Base-by-base conservation (phyloP, 805 yeast genomes). In the Kregervanrija fluxuum region DNA sequence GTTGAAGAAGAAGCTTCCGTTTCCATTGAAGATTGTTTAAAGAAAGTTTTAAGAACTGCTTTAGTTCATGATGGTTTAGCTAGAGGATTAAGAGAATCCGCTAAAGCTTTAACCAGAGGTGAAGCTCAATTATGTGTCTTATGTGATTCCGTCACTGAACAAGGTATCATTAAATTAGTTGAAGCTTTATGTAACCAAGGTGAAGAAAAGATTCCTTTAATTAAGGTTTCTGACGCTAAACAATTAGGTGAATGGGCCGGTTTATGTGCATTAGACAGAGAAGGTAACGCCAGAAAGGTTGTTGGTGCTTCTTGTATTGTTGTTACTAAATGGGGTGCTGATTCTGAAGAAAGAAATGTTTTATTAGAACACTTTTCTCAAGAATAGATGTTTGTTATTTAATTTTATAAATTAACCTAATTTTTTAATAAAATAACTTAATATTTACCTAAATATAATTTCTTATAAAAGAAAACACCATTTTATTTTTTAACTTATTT, bases 181-280 rank as follows among this genome's bases (percentile, higher is more conserved):
- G 98, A 93, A 85, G 98, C 97, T 78, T 84, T 93, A 69, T 91
- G 98, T 81, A 87, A 90, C 80, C 95, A 88, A 77, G 88, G 95
- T 68, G 95, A 87, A 70, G 80, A 82, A 75, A 86, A 87, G 79
- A 88, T 91, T 62, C 98, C 99, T 66, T 80, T 93, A 75, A 85
- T 93, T 85, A 93, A 93, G 85, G 98, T 93, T 64, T 86, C 98
- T 65, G 99, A 93, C 71, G 96, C 98, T 70, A 93, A 93, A 85
- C 86, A 88, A 80, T 83, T 93, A 71, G 99, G 99, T 82, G 98
- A 93, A 82, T 93, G 99, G 99, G 98, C 98, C 68, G 99, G 99
- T 85, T 81, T 93, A 64, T 93, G 96, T 80, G 88, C 89, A 78
- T 83, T 91, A 67, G 98, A 93, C 95, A 88, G 96, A 79, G 98